A percentile compares a stretch with the other conserved stretches of the same genome.
phyloP scores from a whole-genome alignment of 2,329 filamentous ascomycete genomes.

The Dryadomyces quercus-mongolicae region DNA sequence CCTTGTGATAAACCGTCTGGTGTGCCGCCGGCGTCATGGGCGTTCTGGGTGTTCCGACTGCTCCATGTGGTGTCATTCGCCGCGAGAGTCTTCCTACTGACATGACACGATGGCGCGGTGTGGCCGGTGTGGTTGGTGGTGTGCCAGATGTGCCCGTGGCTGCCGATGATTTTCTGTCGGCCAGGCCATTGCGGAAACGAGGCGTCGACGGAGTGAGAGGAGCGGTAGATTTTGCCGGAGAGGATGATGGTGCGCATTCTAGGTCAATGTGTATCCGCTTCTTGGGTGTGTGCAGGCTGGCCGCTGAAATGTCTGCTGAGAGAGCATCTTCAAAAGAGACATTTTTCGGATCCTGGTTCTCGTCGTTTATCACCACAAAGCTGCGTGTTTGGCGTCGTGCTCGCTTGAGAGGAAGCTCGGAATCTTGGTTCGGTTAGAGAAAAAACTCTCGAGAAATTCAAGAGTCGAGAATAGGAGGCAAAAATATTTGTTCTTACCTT shows the following conservation, averaged over 20 bases:
- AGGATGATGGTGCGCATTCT: background rate
- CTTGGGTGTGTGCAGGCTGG: slow-evolving; percentile 1
- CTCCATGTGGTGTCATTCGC: slow-evolving; percentile 56
- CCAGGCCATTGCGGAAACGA: slow-evolving; percentile 59
- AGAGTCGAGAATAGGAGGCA: background rate
- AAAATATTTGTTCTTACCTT: background rate
- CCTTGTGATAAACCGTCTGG: slow-evolving; percentile 74
- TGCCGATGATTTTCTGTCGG: background rate
- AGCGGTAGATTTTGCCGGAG: slow-evolving; percentile 20
- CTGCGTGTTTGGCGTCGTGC: slow-evolving; percentile 30
- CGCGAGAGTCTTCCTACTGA: slow-evolving; percentile 64
- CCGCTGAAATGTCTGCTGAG: slow-evolving; percentile 16
- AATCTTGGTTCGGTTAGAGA: background rate
- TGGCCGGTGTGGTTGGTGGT: slow-evolving; percentile 48
- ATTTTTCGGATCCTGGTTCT: slow-evolving; percentile 50
- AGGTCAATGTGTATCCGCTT: background rate
- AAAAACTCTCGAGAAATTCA: background rate
- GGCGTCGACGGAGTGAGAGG: slow-evolving; percentile 62
- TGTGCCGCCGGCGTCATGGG: slow-evolving; percentile 47
- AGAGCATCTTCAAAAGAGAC: slow-evolving; percentile 24
- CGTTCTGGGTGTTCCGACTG: background rate
- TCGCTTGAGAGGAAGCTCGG: slow-evolving; percentile 29
- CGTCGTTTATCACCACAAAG: slow-evolving; percentile 42
- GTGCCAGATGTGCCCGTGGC: slow-evolving; percentile 19
- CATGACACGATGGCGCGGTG: slow-evolving; percentile 74